These are phyloP conservation scores for Cyberlindnera petersonii DNA, from an alignment of 805 yeast genomes.

Conservation along the genomic window DNA sequence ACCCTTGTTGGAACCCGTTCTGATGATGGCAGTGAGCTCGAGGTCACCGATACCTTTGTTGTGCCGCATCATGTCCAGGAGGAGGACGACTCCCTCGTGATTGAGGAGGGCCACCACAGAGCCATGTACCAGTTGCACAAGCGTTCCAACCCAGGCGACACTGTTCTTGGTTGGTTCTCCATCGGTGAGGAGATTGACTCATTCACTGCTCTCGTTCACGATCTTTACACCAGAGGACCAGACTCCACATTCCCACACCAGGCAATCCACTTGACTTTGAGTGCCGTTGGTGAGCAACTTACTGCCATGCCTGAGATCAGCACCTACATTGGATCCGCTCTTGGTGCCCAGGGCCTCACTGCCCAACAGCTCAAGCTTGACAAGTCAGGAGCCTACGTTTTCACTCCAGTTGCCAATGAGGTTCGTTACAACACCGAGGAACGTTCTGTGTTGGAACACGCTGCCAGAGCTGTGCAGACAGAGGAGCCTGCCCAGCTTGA, in stretches of 20 bases:
- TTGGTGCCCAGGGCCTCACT: conserved; percentile 50
- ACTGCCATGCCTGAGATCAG: conserved; percentile 45
- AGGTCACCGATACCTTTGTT: conserved; percentile 69
- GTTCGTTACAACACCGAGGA: conserved; percentile 57
- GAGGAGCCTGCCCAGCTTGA: conserved; percentile 28
- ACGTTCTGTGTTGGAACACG: conserved; percentile 48
- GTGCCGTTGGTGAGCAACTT: conserved; percentile 42
- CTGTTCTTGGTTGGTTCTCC: conserved; percentile 84
- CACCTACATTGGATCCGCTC: conserved; percentile 74
- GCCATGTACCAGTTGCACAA: conserved; percentile 67
- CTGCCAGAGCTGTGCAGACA: conserved; percentile 36
- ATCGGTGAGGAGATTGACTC: conserved; percentile 57
- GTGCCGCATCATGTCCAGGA: conserved; percentile 66
- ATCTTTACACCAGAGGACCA: conserved; percentile 55
- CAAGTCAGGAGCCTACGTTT: conserved; percentile 48
- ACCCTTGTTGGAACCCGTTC: conserved; percentile 77
- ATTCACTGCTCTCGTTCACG: conserved; percentile 75
- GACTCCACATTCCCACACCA: conserved; percentile 72
- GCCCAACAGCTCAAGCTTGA: conserved; percentile 36
- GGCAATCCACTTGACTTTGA: conserved; percentile 74
- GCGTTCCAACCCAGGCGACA: conserved; percentile 73
- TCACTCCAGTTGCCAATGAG: conserved; percentile 71
- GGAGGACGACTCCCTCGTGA: conserved; percentile 67
- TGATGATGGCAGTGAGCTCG: conserved; percentile 76
- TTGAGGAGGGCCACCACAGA: conserved; percentile 74